Percentiles rank a stretch among this genome's conserved stretches.
Conservation (phyloP, 176 grass and related monocot species). For the Triticum dicoccoides region DNA sequence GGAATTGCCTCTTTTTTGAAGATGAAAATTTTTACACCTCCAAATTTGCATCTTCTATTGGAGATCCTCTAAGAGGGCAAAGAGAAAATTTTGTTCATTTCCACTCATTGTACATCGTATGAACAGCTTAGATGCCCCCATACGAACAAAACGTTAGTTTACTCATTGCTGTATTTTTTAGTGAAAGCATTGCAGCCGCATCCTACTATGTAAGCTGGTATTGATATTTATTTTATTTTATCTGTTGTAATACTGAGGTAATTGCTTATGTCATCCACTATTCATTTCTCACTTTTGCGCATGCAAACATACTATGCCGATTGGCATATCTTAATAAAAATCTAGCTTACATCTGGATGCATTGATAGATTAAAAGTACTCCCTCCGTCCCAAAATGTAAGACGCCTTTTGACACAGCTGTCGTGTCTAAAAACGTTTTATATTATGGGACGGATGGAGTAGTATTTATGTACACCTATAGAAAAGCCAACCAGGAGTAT, state of each 20-base stretch:
- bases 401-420: too few relatives aligned
- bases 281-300: neutral
- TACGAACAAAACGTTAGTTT: neutral
- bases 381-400: too few relatives aligned
- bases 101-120: neutral
- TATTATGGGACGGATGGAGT: neutral
- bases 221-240: neutral
- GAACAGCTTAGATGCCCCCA: neutral
- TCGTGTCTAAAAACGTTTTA: too few relatives aligned
- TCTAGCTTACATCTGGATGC: neutral
- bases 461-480: neutral
- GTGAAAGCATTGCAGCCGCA: neutral
- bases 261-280: neutral
- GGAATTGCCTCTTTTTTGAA: too few relatives aligned
- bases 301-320: neutral
- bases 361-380: neutral
- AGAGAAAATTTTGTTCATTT: neutral
- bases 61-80: neutral
- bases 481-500: neutral
- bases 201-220: neutral
- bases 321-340: neutral
- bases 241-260: neutral
- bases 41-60: too few relatives aligned
- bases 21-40: too few relatives aligned
- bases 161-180: neutral